Evolutionary conservation across 192 early-diverging fungal species (phyloP).

Genomic region (Allomyces arbusculus): DNA sequence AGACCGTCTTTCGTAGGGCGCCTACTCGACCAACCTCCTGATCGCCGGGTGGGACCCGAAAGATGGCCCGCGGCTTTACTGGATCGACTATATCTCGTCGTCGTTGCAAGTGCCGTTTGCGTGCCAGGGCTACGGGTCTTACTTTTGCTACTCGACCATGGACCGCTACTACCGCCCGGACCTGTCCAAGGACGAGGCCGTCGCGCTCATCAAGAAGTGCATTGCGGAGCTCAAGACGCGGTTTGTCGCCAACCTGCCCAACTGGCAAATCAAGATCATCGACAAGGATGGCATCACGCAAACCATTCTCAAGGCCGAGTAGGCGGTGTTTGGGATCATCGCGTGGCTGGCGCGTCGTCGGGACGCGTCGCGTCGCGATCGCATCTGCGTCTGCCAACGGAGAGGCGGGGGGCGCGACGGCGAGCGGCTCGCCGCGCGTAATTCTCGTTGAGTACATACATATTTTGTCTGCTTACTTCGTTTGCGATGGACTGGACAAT

Average conservation of each 20-base stretch:
- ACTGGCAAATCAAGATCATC: constrained; percentile 67
- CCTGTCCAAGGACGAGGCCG: constrained; percentile 66
- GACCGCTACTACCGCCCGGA: constrained; percentile 74
- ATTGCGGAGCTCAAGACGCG: constrained; percentile 59
- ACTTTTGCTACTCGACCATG: constrained; percentile 75
- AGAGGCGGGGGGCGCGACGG: no score
- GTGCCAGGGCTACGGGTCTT: constrained; percentile 80
- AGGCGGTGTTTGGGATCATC: no score
- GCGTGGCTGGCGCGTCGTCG: no score
- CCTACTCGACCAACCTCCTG: constrained; percentile 75
- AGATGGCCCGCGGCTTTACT: constrained; percentile 58
- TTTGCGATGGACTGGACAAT: no score
- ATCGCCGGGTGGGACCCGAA: constrained; percentile 66
- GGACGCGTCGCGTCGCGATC: no score
- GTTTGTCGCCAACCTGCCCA: constrained; percentile 64
- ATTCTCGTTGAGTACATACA: no score
- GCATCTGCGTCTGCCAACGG: no score
- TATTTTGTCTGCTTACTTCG: no score
- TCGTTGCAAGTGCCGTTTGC: constrained; percentile 62
- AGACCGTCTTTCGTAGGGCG: constrained; percentile 30
- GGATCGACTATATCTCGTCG: constrained; percentile 78
- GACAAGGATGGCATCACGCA: constrained; percentile 66
- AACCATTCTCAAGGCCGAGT: constrained; percentile 13
- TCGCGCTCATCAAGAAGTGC: constrained; percentile 64
- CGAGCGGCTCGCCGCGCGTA: no score